These are phyloP conservation scores for Diaporthe longicolla DNA, from an alignment of 2,329 filamentous ascomycete species.

Conservation along the genomic window DNA sequence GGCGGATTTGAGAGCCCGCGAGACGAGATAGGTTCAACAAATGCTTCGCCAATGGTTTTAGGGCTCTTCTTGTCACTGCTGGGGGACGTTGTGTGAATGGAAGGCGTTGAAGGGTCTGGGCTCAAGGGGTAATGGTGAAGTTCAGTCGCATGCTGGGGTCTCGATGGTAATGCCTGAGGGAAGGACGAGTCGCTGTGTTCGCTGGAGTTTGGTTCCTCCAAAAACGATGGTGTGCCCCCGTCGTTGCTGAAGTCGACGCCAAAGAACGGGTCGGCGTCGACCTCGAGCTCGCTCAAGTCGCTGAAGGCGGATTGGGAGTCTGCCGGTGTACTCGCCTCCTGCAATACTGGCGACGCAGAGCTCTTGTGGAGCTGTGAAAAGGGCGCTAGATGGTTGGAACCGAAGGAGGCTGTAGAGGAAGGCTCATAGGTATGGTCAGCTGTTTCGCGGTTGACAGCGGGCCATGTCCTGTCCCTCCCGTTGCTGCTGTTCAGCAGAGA, in stretches of 20 bases:
- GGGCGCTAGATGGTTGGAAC: conserved; percentile 59
- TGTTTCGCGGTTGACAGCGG: conserved; percentile 16
- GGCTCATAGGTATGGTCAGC: conserved; percentile 43
- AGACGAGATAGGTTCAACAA: conserved; percentile 57
- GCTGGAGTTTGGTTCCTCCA: conserved; percentile 53
- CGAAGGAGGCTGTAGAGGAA: conserved; percentile 51
- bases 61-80: conserved; percentile 52
- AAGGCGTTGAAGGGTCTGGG: conserved; percentile 63
- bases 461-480: conserved; percentile 39
- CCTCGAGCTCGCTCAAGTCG: conserved; percentile 60
- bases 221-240: conserved; percentile 60
- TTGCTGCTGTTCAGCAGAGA: conserved; percentile 42
- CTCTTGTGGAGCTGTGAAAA: conserved; percentile 57
- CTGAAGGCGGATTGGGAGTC: conserved; percentile 64
- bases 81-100: conserved; percentile 62
- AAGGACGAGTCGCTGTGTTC: conserved; percentile 35
- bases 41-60: conserved; percentile 44
- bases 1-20: conserved; percentile 59
- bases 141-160: conserved; percentile 45
- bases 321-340: conserved; percentile 61
- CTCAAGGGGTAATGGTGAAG: conserved; percentile 61
- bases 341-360: conserved; percentile 56
- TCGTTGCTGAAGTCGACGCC: conserved; percentile 63
- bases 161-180: conserved; percentile 19
- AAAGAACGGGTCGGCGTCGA: conserved; percentile 65